phyloP scores from a whole-genome alignment of 805 yeast genomes.

The Saturnispora quitensis region DNA sequence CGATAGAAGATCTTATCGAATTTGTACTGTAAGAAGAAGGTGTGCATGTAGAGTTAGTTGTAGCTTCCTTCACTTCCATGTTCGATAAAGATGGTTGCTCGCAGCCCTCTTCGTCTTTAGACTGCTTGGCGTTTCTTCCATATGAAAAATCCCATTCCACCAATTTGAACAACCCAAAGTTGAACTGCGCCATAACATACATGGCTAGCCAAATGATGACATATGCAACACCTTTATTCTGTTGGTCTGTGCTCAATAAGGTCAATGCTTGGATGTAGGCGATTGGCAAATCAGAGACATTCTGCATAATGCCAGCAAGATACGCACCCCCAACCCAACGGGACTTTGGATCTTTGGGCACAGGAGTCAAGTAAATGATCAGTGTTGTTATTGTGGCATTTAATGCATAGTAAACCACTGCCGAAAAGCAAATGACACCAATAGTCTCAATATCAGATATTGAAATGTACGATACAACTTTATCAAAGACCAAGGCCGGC shows the following conservation, averaged over 20 bases:
- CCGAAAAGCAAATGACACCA: slow-evolving; percentile 51
- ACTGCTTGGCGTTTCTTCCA: slow-evolving; percentile 1
- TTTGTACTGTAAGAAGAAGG: neutral
- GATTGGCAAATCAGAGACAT: slow-evolving; percentile 69
- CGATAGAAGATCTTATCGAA: neutral
- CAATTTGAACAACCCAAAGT: slow-evolving; percentile 41
- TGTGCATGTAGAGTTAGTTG: neutral
- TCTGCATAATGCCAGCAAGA: slow-evolving; percentile 64
- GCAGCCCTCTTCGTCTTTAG: neutral
- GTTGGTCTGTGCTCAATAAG: slow-evolving; percentile 26
- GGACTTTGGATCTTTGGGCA: slow-evolving; percentile 37
- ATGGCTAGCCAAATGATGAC: slow-evolving; percentile 49
- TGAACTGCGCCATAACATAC: slow-evolving; percentile 43
- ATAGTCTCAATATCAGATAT: slow-evolving; percentile 59
- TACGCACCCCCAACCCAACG: slow-evolving; percentile 65
- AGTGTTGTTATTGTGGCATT: slow-evolving; percentile 41
- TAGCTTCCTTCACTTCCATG: neutral
- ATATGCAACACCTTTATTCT: slow-evolving; percentile 38
- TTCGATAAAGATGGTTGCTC: neutral
- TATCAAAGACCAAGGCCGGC: slow-evolving; percentile 60
- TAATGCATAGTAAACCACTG: slow-evolving; percentile 41
- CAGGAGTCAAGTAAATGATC: slow-evolving; percentile 28
- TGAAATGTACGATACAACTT: slow-evolving; percentile 50
- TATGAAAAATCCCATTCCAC: slow-evolving; percentile 44
- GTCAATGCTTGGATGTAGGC: slow-evolving; percentile 65